phyloP scores from a whole-genome alignment of 495 filamentous ascomycete species.

The Neurospora pannonica region DNA sequence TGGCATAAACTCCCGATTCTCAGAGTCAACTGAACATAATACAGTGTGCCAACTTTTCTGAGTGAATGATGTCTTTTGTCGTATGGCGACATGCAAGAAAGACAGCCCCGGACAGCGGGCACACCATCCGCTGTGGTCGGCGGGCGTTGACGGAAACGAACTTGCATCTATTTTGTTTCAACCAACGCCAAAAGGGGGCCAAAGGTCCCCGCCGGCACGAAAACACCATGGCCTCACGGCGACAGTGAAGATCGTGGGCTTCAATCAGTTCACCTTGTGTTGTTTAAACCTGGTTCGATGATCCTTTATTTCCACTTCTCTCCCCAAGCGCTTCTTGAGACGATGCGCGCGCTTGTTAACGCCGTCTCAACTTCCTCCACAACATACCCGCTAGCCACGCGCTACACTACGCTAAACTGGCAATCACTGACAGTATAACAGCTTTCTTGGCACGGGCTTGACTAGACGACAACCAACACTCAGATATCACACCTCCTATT shows the following conservation, averaged over 20 bases:
- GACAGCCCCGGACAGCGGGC: background rate
- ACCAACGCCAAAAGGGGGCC: background rate
- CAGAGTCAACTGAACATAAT: background rate
- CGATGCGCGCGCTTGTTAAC: background rate
- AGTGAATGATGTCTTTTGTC: background rate
- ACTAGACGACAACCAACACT: background rate
- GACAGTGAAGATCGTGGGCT: background rate
- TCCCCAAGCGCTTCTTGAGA: background rate
- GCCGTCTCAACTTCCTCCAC: background rate
- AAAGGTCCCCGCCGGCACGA: background rate
- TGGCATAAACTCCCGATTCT: background rate
- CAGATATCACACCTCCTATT: background rate
- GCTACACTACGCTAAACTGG: background rate
- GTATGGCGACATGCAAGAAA: background rate
- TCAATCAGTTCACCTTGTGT: background rate
- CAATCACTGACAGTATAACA: background rate
- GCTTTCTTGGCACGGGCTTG: background rate
- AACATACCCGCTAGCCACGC: background rate
- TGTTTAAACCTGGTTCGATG: background rate
- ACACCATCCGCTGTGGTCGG: background rate
- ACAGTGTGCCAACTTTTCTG: background rate
- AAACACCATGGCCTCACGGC: background rate
- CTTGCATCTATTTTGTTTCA: background rate
- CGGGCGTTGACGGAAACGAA: background rate
- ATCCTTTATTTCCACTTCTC: background rate